phyloP scores from a whole-genome alignment of 2,329 filamentous ascomycete species.

The Xylariaceae sp. region DNA sequence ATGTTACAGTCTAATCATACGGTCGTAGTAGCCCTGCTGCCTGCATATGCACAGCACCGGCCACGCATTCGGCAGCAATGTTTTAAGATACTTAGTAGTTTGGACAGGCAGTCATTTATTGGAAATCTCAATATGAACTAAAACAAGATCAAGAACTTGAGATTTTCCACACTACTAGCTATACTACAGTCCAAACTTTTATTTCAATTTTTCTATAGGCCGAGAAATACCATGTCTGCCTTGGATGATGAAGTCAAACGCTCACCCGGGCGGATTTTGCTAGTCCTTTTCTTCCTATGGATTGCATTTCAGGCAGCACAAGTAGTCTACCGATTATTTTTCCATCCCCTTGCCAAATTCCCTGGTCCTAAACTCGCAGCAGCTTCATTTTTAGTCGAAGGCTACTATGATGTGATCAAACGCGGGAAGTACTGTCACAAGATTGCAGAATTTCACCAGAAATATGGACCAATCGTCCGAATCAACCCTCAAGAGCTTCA shows the following conservation, averaged over 20 bases:
- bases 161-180: too few species aligned
- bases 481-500: conserved; percentile 16
- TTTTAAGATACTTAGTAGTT: too few species aligned
- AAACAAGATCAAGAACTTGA: too few species aligned
- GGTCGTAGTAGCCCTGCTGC: too few species aligned
- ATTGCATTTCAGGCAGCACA: not conserved
- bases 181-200: too few species aligned
- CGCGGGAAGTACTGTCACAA: conserved; percentile 1
- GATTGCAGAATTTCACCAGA: not conserved
- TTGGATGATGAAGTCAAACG: not conserved
- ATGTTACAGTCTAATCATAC: too few species aligned
- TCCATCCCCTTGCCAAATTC: conserved; percentile 1
- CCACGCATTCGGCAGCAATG: too few species aligned
- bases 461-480: conserved; percentile 12
- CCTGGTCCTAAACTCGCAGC: not conserved
- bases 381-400: not conserved
- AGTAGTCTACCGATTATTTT: not conserved
- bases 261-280: not conserved
- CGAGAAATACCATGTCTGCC: not conserved
- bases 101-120: too few species aligned
- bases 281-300: not conserved
- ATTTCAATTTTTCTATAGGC: too few species aligned
- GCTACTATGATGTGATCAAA: conserved; percentile 10
- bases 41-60: too few species aligned
- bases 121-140: too few species aligned